phyloP scores from a whole-genome alignment of 495 filamentous ascomycete genomes.

The Annulohypoxylon nitens region DNA sequence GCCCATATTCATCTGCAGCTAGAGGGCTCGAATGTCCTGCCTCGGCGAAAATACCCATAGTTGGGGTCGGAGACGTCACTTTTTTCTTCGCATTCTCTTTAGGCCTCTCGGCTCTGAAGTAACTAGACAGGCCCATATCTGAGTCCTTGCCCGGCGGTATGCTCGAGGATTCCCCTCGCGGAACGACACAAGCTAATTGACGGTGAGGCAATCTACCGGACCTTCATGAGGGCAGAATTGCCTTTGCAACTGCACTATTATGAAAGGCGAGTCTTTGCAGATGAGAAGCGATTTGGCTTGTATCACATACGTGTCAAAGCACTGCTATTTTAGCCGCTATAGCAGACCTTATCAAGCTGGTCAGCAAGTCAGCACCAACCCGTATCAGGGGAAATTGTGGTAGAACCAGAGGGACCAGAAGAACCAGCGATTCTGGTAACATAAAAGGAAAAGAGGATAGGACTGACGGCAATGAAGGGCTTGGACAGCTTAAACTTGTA shows the following conservation, averaged over 20 bases:
- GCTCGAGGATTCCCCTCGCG: background rate
- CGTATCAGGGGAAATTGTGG: background rate
- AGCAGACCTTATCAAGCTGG: background rate
- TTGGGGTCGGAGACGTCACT: constrained; percentile 22
- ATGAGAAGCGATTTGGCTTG: background rate
- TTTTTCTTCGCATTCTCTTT: constrained; percentile 45
- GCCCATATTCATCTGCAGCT: constrained; percentile 54
- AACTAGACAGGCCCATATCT: constrained; percentile 70
- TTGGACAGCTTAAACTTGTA: background rate
- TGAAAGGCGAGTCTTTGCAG: background rate
- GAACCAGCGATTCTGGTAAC: background rate
- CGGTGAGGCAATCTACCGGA: background rate
- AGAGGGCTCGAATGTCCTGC: constrained; percentile 35
- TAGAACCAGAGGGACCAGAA: background rate
- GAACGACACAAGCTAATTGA: background rate
- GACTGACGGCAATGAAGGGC: constrained; percentile 11
- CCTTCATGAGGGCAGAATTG: background rate
- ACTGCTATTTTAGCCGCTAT: background rate
- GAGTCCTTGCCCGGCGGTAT: background rate
- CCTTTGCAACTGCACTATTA: background rate
- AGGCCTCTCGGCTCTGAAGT: constrained; percentile 70
- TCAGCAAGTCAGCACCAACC: background rate
- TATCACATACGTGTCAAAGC: background rate
- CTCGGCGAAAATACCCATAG: constrained; percentile 45
- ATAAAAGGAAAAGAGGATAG: background rate